phyloP scores from a whole-genome alignment of 2,329 filamentous ascomycete species.

The Aureobasidium sp. region DNA sequence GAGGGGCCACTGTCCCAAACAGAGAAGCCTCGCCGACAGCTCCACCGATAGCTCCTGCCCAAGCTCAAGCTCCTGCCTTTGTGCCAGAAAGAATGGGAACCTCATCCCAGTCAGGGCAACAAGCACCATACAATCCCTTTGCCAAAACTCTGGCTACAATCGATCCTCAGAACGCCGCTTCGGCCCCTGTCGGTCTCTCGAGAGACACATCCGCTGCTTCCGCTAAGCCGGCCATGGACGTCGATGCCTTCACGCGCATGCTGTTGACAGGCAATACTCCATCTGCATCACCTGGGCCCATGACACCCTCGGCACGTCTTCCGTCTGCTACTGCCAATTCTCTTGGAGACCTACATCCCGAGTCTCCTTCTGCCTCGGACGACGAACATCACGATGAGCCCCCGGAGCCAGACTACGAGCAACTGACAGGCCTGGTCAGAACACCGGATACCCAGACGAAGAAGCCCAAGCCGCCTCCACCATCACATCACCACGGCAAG shows the following conservation, averaged over 20 bases:
- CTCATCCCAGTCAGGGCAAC: neutral
- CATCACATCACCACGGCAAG: conserved; percentile 66
- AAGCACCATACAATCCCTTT: conserved; percentile 30
- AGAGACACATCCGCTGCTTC: conserved; percentile 9
- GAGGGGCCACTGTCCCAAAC: neutral
- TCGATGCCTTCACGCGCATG: conserved; percentile 66
- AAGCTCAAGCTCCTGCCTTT: neutral
- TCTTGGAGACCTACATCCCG: conserved; percentile 30
- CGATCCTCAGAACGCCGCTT: conserved; percentile 18
- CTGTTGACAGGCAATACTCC: conserved; percentile 59
- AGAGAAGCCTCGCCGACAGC: neutral
- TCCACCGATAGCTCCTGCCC: neutral
- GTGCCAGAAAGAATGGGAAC: neutral
- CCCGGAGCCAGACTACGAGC: conserved; percentile 38
- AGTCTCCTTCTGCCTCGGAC: conserved; percentile 49
- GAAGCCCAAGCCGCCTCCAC: conserved; percentile 57
- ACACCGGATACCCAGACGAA: conserved; percentile 19
- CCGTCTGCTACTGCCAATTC: conserved; percentile 36
- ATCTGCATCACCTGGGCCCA: conserved; percentile 18
- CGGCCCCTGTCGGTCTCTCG: neutral
- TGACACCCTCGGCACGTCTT: conserved; percentile 18
- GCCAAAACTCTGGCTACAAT: conserved; percentile 25
- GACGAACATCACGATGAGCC: conserved; percentile 31
- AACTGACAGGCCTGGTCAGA: conserved; percentile 23
- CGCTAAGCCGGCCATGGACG: conserved; percentile 49